Evolutionary conservation across 2,329 filamentous ascomycete genomes (phyloP).

Genomic region (Xylariales sp.): DNA sequence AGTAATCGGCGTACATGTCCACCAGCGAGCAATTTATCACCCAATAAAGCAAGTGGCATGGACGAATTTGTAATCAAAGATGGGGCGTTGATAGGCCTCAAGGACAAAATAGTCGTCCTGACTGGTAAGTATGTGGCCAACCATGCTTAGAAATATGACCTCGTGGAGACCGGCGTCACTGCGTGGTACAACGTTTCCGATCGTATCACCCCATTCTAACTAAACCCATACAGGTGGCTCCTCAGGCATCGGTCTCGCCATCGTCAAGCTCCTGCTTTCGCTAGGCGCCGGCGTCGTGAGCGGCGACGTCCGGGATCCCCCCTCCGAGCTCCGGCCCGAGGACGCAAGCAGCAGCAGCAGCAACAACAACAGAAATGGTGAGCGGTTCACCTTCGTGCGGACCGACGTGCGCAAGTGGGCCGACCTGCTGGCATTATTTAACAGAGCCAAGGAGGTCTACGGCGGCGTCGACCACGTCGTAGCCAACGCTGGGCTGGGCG

Average conservation of each 20-base stretch:
- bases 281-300: constrained; percentile 51
- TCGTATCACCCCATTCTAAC: too few relatives aligned
- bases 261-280: constrained; percentile 44
- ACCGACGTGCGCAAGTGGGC: constrained; percentile 46
- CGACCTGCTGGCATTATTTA: constrained; percentile 47
- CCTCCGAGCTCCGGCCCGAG: constrained; percentile 17
- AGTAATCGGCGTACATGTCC: too few relatives aligned
- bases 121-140: too few relatives aligned
- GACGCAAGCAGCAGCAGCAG: constrained; percentile 7
- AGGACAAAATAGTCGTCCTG: constrained; percentile 45
- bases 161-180: too few relatives aligned
- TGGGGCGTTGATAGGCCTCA: constrained; percentile 34
- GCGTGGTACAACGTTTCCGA: too few relatives aligned
- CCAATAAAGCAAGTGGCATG: too few relatives aligned
- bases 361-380: too few relatives aligned
- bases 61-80: constrained; percentile 41
- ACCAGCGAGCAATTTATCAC: too few relatives aligned
- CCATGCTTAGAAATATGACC: too few relatives aligned
- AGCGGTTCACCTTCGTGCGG: constrained; percentile 38
- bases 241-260: constrained; percentile 59
- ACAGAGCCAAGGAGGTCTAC: constrained; percentile 50
- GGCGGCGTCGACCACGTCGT: constrained; percentile 77
- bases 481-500: constrained; percentile 55
- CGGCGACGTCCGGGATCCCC: constrained; percentile 46
- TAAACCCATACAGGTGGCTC: constrained; percentile 40